Evolutionary conservation across 1,139 yeast genomes (phyloP).

Genomic region (Candida sojae): DNA sequence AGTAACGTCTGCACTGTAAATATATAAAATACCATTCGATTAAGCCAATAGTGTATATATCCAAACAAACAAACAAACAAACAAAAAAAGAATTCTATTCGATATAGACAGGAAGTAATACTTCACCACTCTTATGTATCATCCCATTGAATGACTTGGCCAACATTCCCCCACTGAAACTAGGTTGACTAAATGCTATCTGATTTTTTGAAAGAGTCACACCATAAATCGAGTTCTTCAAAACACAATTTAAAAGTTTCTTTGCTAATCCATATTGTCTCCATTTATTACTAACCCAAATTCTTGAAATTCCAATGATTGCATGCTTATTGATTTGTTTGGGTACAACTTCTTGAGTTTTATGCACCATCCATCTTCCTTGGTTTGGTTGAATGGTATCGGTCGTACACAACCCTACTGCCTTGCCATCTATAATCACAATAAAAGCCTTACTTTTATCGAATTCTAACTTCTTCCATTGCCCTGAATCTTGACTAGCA

Average conservation of each 20-base stretch:
- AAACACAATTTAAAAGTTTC: conserved; percentile 41
- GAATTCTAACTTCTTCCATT: conserved; percentile 40
- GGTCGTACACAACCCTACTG: conserved; percentile 56
- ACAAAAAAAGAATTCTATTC: conserved; percentile 18
- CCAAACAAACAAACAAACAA: neutral
- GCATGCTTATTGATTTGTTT: conserved; percentile 28
- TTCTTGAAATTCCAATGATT: conserved; percentile 60
- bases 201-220: conserved; percentile 37
- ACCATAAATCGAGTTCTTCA: conserved; percentile 54
- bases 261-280: conserved; percentile 54
- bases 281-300: conserved; percentile 60
- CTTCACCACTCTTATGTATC: conserved; percentile 50
- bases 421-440: conserved; percentile 36
- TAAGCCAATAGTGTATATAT: neutral
- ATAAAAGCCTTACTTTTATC: conserved; percentile 47
- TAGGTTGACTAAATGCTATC: conserved; percentile 74
- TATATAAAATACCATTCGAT: neutral
- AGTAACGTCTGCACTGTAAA: neutral
- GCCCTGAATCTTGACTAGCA: conserved; percentile 54
- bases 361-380: conserved; percentile 51
- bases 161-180: conserved; percentile 57
- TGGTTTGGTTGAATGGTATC: conserved; percentile 32
- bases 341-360: conserved; percentile 37
- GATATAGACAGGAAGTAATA: conserved; percentile 52
- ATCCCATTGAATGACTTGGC: conserved; percentile 55